phyloP scores from a whole-genome alignment of 75 land plant species.

The Sequoia sempervirens region DNA sequence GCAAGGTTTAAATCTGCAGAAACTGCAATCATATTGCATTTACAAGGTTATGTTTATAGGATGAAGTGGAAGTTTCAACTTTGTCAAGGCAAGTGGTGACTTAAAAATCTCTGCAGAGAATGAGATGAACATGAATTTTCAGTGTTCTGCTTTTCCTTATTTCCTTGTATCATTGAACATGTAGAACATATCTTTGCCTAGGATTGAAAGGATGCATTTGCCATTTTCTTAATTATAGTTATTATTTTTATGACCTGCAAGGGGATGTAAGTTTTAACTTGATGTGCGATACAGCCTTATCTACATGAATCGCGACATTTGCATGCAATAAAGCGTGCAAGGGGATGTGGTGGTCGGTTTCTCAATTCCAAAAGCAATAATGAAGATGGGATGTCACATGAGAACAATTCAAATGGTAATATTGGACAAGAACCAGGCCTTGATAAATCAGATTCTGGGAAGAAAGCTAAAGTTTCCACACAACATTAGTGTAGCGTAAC shows the following conservation, averaged over 20 bases:
- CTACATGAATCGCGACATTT: constrained; percentile 87
- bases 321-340: constrained; percentile 75
- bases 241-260: neutral
- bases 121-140: neutral
- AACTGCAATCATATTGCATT: neutral
- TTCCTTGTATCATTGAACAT: neutral
- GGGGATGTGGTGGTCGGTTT: constrained; percentile 84
- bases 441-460: neutral
- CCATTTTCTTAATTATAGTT: neutral
- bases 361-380: constrained; percentile 51
- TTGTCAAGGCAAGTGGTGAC: neutral
- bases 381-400: constrained; percentile 15
- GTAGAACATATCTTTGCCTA: neutral
- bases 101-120: neutral
- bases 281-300: constrained; percentile 57
- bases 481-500: neutral
- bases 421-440: neutral
- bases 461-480: neutral
- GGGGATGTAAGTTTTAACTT: neutral
- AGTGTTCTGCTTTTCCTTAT: neutral
- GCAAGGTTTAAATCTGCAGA: neutral
- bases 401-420: neutral
- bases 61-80: neutral
- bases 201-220: neutral
- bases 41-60: neutral